These are phyloP conservation scores for Globisporangium spiculum DNA, from an alignment of 352 stramenopile species.

Conservation along the genomic window DNA sequence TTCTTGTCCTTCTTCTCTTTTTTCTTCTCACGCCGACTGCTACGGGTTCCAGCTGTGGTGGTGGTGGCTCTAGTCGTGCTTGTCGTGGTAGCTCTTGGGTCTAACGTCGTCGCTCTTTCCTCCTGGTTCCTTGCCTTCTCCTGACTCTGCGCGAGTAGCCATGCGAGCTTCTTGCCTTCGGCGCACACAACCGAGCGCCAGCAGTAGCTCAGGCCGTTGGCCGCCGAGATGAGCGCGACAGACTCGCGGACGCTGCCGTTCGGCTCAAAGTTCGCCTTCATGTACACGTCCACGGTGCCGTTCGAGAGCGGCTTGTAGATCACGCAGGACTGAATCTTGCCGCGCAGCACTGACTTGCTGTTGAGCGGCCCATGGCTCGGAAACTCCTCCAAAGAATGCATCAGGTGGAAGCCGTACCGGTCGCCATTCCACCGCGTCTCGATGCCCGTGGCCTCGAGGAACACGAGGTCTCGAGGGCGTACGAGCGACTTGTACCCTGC, in stretches of 20 bases:
- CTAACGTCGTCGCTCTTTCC: neutral
- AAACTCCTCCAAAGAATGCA: slow-evolving; percentile 21
- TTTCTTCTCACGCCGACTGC: slow-evolving; percentile 21
- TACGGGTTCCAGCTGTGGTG: neutral
- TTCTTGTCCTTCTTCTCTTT: slow-evolving; percentile 22
- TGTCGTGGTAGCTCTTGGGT: neutral
- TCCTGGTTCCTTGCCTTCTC: neutral
- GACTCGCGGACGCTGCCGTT: slow-evolving; percentile 24
- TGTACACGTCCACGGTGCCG: slow-evolving; percentile 42
- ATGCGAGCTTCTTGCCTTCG: slow-evolving; percentile 30
- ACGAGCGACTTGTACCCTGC: slow-evolving; percentile 10
- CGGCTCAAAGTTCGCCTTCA: slow-evolving; percentile 39
- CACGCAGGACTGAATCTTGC: slow-evolving; percentile 36
- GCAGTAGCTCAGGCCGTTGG: slow-evolving; percentile 19
- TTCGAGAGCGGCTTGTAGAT: slow-evolving; percentile 35
- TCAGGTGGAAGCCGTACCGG: slow-evolving; percentile 31
- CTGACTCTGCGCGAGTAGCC: slow-evolving; percentile 13
- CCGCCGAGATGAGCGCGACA: slow-evolving; percentile 27
- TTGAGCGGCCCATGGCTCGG: slow-evolving; percentile 24
- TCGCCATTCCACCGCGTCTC: slow-evolving; percentile 19
- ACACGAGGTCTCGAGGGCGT: slow-evolving; percentile 25
- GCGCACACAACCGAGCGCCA: slow-evolving; percentile 31
- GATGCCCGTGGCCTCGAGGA: slow-evolving; percentile 44
- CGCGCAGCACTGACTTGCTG: slow-evolving; percentile 28
- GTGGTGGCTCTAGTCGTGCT: neutral